A percentile compares a stretch with the other conserved stretches of the same genome.
Evolutionary conservation across 176 grass and related monocot genomes (phyloP).

Genomic region (Thinopyrum elongatum): DNA sequence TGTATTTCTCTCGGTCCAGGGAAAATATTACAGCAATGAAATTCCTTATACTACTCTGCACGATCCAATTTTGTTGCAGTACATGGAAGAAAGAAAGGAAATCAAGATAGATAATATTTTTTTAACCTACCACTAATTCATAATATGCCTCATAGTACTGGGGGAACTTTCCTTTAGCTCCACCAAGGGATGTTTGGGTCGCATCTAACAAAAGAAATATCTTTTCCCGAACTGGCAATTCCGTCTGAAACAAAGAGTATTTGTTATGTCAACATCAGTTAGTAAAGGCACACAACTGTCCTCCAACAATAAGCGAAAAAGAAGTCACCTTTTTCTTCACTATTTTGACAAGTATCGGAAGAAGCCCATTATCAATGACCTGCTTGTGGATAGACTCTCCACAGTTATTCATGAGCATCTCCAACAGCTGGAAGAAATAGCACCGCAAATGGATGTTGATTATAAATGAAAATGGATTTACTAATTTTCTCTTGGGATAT

Average conservation of each 20-base stretch:
- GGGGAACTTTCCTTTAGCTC: conserved; percentile 82
- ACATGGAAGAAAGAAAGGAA: neutral
- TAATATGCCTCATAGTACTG: conserved; percentile 93
- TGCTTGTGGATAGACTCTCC: conserved; percentile 85
- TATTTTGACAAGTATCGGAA: conserved; percentile 87
- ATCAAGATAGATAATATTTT: neutral
- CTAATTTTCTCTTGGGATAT: neutral
- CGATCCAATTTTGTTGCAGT: neutral
- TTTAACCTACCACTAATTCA: conserved; percentile 83
- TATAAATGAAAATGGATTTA: neutral
- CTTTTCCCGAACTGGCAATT: conserved; percentile 90
- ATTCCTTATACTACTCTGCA: neutral
- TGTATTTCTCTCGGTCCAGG: neutral
- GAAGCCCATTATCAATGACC: conserved; percentile 82
- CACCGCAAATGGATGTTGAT: neutral
- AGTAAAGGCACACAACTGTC: conserved; percentile 13
- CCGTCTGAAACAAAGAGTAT: conserved; percentile 51
- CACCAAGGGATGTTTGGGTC: conserved; percentile 88
- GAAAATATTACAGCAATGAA: conserved; percentile 11
- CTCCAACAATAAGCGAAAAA: conserved; percentile 8
- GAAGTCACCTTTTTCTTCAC: conserved; percentile 96
- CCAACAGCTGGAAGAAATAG: conserved; percentile 76
- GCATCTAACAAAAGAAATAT: conserved; percentile 98
- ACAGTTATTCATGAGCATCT: conserved; percentile 97
- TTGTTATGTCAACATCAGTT: conserved; percentile 24